phyloP scores from a whole-genome alignment of 2,329 filamentous ascomycete genomes.

The Cryphonectria carpinicola region DNA sequence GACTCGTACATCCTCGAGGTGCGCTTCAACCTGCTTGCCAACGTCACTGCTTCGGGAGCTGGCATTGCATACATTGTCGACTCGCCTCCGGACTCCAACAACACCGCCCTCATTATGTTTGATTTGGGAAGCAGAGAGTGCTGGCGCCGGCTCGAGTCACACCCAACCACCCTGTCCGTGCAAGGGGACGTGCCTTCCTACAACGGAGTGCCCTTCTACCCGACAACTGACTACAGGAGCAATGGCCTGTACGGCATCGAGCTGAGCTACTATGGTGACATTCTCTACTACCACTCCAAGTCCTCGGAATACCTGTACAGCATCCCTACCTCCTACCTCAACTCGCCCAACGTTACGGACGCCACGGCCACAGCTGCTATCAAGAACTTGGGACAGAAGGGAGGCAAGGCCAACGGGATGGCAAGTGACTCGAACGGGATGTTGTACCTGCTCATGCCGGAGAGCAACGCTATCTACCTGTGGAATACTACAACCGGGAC shows the following conservation, averaged over 20 bases:
- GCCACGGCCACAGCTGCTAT: not conserved
- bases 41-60: not conserved
- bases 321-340: slow-evolving; percentile 6
- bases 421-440: slow-evolving; percentile 2
- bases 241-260: slow-evolving; percentile 5
- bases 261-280: not conserved
- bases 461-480: slow-evolving; percentile 6
- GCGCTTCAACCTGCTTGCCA: slow-evolving; percentile 1
- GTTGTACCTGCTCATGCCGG: slow-evolving; percentile 5
- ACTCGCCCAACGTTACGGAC: slow-evolving; percentile 3
- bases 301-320: not conserved
- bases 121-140: not conserved
- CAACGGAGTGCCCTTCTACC: slow-evolving; percentile 5
- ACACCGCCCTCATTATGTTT: not conserved
- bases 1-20: slow-evolving; percentile 8
- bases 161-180: slow-evolving; percentile 14
- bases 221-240: slow-evolving; percentile 3
- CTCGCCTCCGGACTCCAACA: slow-evolving; percentile 1
- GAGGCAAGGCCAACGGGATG: slow-evolving; percentile 2
- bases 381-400: slow-evolving; percentile 1
- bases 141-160: slow-evolving; percentile 9
- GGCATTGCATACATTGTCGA: slow-evolving; percentile 5
- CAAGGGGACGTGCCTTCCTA: slow-evolving; percentile 16
- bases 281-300: not conserved
- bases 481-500: not conserved